phyloP scores from a whole-genome alignment of 1,284 basidiomycete genomes.

The Ustilago curta region DNA sequence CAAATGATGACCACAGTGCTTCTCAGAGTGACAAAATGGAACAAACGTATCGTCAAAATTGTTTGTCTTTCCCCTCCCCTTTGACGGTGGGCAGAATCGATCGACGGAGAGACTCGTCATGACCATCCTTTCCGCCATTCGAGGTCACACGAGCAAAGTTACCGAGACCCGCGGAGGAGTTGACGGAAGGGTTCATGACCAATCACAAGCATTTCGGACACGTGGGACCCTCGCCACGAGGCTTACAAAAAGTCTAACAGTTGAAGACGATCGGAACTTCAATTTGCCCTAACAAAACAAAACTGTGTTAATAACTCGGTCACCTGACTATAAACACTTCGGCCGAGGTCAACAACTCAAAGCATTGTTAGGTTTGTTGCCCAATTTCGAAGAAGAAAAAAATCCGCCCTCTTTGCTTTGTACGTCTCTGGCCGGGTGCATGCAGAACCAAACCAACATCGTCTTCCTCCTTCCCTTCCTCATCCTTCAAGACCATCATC shows the following conservation, averaged over 20 bases:
- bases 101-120: neutral
- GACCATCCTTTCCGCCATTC: neutral
- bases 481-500: constrained; percentile 22
- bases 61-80: too few species aligned
- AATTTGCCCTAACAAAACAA: too few species aligned
- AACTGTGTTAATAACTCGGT: too few species aligned
- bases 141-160: constrained; percentile 4
- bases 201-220: too few species aligned
- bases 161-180: neutral
- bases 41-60: too few species aligned
- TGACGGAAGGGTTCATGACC: too few species aligned
- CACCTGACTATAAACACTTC: too few species aligned
- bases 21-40: too few species aligned
- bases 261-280: too few species aligned
- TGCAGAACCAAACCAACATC: neutral
- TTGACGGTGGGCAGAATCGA: neutral
- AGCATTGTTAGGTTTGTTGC: neutral
- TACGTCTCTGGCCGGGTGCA: neutral
- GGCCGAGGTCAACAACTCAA: neutral
- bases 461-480: constrained; percentile 2
- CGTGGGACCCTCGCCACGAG: too few species aligned
- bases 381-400: neutral
- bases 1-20: too few species aligned
- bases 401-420: neutral
- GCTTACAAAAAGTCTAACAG: too few species aligned